Evolutionary conservation across 352 stramenopile species (phyloP).

Genomic region (Phytophthora kernoviae): DNA sequence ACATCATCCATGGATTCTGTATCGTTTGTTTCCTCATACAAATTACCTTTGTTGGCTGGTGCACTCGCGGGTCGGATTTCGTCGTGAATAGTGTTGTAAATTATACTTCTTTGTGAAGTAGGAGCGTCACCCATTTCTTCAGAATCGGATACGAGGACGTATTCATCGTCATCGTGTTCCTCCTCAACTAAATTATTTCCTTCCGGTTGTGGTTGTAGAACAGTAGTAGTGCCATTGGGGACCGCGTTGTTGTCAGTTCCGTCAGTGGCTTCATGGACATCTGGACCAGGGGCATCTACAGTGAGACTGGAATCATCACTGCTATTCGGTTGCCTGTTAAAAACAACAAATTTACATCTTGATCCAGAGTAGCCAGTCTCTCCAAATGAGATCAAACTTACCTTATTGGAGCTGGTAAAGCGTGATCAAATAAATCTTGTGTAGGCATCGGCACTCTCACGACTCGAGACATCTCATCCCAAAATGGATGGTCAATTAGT

Average conservation of each 20-base stretch:
- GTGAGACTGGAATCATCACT: slow-evolving; percentile 1
- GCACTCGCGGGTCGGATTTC: slow-evolving; percentile 22
- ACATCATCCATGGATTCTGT: slow-evolving; percentile 8
- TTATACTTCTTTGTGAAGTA: neutral
- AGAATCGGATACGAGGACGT: neutral
- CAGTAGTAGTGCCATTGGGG: neutral
- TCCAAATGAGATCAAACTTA: slow-evolving; percentile 9
- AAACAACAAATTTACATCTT: slow-evolving; percentile 4
- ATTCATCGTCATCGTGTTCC: neutral
- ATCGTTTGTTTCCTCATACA: slow-evolving; percentile 1
- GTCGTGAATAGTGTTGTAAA: neutral
- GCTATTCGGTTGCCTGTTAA: slow-evolving; percentile 1
- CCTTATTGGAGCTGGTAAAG: slow-evolving; percentile 4
- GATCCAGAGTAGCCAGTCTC: neutral
- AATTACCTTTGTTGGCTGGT: slow-evolving; percentile 11
- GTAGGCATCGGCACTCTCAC: slow-evolving; percentile 47
- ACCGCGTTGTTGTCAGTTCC: slow-evolving; percentile 1
- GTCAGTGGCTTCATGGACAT: slow-evolving; percentile 1
- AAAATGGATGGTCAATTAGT: slow-evolving; percentile 76
- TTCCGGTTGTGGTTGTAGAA: neutral
- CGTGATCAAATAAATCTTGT: slow-evolving; percentile 65
- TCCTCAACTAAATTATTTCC: slow-evolving; percentile 2
- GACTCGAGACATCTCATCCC: slow-evolving; percentile 37
- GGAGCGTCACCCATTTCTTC: neutral
- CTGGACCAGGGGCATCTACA: slow-evolving; percentile 1